A percentile compares a stretch with the other conserved stretches of the same genome.
Evolutionary conservation across 148 eudicot species (phyloP).

Genomic region (Nyssa sinensis): DNA sequence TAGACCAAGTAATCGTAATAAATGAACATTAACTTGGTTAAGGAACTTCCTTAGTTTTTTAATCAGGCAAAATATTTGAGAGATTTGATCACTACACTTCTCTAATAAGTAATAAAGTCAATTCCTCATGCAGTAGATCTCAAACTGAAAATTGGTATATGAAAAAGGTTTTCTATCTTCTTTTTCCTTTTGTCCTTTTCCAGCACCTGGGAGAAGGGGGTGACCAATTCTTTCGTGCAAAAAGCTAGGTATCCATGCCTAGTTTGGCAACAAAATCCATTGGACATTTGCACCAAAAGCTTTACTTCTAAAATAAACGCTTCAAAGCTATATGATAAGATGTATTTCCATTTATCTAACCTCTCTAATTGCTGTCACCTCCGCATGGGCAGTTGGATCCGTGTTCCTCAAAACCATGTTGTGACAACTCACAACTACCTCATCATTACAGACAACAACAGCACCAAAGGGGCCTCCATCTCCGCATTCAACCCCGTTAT

Average conservation of each 20-base stretch:
- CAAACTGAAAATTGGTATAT: not conserved
- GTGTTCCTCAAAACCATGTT: constrained; percentile 71
- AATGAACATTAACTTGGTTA: not conserved
- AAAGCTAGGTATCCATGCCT: not conserved
- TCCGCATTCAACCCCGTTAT: constrained; percentile 77
- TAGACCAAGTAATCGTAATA: no score
- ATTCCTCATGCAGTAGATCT: not conserved
- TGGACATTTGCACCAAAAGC: not conserved
- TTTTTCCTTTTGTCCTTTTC: no score
- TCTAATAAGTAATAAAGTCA: no score
- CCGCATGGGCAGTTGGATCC: constrained; percentile 91
- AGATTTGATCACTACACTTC: not conserved
- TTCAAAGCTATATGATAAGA: not conserved
- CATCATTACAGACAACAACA: constrained; percentile 70
- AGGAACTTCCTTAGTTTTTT: not conserved
- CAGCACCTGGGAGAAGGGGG: no score
- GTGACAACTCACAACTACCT: constrained; percentile 79
- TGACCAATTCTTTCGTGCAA: no score
- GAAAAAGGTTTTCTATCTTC: no score
- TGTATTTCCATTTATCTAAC: constrained; percentile 32
- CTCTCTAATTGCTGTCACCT: constrained; percentile 91
- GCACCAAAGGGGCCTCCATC: constrained; percentile 93
- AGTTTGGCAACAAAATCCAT: not conserved
- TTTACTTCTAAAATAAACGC: not conserved
- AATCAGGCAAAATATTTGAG: not conserved